phyloP scores from a whole-genome alignment of 495 filamentous ascomycete genomes.

The Bacidia gigantensis region DNA sequence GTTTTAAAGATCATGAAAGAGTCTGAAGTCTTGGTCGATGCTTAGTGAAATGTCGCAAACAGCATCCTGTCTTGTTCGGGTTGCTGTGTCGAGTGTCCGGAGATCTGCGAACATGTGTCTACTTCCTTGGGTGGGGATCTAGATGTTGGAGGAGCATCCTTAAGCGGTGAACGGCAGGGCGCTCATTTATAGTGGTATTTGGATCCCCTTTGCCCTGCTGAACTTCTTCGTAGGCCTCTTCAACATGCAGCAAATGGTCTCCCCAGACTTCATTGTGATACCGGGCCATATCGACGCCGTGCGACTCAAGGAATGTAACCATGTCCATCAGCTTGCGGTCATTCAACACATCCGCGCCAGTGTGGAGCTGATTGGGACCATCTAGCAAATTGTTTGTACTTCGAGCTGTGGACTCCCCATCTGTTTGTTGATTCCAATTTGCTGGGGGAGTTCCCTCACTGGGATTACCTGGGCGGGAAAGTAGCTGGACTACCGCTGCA shows the following conservation, averaged over 20 bases:
- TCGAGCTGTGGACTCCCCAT: background rate
- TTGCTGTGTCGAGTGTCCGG: too few species aligned
- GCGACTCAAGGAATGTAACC: constrained; percentile 17
- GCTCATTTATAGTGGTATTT: constrained; percentile 12
- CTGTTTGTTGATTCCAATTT: background rate
- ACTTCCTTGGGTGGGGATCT: background rate
- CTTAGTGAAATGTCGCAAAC: background rate
- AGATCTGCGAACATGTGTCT: too few species aligned
- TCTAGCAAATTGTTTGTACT: too few species aligned
- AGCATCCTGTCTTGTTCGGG: too few species aligned
- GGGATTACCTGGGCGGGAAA: constrained; percentile 39
- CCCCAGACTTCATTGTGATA: constrained; percentile 76
- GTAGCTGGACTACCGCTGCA: constrained; percentile 33
- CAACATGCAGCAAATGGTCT: constrained; percentile 45
- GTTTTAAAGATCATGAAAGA: constrained; percentile 45
- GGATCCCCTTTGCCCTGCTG: background rate
- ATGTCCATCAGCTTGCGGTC: too few species aligned
- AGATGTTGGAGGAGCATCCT: constrained; percentile 40
- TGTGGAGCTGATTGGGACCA: too few species aligned
- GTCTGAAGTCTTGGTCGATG: constrained; percentile 1
- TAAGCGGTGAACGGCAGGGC: constrained; percentile 34
- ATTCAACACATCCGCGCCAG: too few species aligned
- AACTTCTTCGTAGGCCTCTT: constrained; percentile 49
- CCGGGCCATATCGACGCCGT: constrained; percentile 46
- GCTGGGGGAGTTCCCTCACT: constrained; percentile 29